phyloP scores from a whole-genome alignment of 768 basidiomycete genomes.

The Tulasnella sp. region DNA sequence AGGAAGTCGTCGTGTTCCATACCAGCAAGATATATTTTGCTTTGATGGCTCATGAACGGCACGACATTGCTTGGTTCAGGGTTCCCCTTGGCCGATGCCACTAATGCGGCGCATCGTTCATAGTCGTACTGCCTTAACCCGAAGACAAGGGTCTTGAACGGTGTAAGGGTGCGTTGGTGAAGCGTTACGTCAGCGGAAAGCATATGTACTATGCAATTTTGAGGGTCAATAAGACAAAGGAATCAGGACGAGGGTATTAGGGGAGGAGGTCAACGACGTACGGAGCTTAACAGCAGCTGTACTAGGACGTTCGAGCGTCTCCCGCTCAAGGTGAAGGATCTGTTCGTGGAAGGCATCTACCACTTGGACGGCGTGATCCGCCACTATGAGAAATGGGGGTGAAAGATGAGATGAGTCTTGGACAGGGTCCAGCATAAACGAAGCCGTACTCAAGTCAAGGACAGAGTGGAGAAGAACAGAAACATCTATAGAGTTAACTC shows the following conservation, averaged over 20 bases:
- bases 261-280: slow-evolving; percentile 38
- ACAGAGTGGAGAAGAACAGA: slow-evolving; percentile 66
- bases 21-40: slow-evolving; percentile 61
- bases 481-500: slow-evolving; percentile 46
- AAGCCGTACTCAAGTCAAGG: slow-evolving; percentile 50
- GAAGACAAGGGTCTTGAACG: slow-evolving; percentile 65
- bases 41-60: slow-evolving; percentile 65
- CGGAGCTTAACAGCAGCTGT: slow-evolving; percentile 58
- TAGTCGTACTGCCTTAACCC: slow-evolving; percentile 66
- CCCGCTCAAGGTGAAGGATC: slow-evolving; percentile 58
- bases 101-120: slow-evolving; percentile 60
- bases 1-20: background rate
- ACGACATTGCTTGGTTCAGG: slow-evolving; percentile 33
- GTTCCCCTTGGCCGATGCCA: slow-evolving; percentile 42
- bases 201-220: slow-evolving; percentile 58
- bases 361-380: slow-evolving; percentile 47
- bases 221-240: background rate
- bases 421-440: background rate
- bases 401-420: background rate
- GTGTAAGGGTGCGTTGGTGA: slow-evolving; percentile 69
- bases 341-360: slow-evolving; percentile 50
- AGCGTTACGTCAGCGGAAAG: slow-evolving; percentile 69
- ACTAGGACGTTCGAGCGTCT: slow-evolving; percentile 57
- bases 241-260: background rate
- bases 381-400: slow-evolving; percentile 22